Evolutionary conservation across 768 basidiomycete genomes (phyloP).

Genomic region (Clathrus columnatus): DNA sequence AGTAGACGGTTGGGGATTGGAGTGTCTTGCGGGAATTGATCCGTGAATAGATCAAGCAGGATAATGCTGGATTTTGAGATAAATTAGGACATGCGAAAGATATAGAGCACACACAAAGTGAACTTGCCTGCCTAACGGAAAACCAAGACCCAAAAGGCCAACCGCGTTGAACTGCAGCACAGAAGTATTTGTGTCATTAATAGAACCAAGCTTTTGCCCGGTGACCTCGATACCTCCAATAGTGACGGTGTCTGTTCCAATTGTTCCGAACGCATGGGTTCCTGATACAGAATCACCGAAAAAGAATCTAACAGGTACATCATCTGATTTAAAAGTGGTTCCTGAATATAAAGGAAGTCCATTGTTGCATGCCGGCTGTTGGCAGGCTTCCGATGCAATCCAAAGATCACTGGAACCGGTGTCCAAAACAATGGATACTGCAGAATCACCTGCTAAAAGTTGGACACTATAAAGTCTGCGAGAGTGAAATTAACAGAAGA

Average conservation of each 20-base stretch:
- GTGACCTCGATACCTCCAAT: slow-evolving; percentile 43
- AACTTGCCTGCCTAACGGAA: slow-evolving; percentile 59
- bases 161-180: slow-evolving; percentile 45
- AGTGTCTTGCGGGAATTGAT: slow-evolving; percentile 3
- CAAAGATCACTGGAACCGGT: slow-evolving; percentile 76
- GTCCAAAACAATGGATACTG: slow-evolving; percentile 54
- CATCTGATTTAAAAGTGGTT: slow-evolving; percentile 35
- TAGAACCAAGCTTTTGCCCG: slow-evolving; percentile 55
- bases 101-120: neutral
- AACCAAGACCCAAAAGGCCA: slow-evolving; percentile 71
- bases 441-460: slow-evolving; percentile 43
- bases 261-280: slow-evolving; percentile 55
- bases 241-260: slow-evolving; percentile 50
- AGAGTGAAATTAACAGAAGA: neutral
- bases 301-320: slow-evolving; percentile 38
- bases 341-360: slow-evolving; percentile 43
- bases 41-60: slow-evolving; percentile 32
- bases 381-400: slow-evolving; percentile 55
- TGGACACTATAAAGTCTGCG: slow-evolving; percentile 56
- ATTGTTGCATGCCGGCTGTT: slow-evolving; percentile 24
- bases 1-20: slow-evolving; percentile 6
- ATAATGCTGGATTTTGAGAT: slow-evolving; percentile 30
- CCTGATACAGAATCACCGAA: slow-evolving; percentile 70
- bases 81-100: neutral
- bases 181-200: slow-evolving; percentile 60